Conservation (phyloP, 2,329 filamentous ascomycete genomes). For the Ceratocystis colombiana region DNA sequence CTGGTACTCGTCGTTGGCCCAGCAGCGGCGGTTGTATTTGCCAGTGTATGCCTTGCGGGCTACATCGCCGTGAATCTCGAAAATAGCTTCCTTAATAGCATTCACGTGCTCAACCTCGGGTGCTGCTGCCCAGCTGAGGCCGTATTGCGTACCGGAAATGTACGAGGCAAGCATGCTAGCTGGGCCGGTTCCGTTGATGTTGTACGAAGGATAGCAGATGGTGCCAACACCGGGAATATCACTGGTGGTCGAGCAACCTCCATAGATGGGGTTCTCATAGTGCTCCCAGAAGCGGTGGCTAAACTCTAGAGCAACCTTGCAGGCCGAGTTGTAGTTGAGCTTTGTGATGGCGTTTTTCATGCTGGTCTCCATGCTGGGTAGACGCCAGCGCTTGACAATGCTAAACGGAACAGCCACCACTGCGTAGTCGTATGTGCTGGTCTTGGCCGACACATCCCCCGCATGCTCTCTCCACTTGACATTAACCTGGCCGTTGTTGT, state of each 20-base stretch:
- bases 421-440: conserved; percentile 53
- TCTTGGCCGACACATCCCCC: conserved; percentile 35
- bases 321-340: conserved; percentile 38
- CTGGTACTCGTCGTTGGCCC: conserved; percentile 52
- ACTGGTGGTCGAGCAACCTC: conserved; percentile 45
- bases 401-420: conserved; percentile 56
- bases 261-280: conserved; percentile 46
- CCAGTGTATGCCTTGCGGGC: conserved; percentile 47
- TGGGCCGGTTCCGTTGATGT: conserved; percentile 53
- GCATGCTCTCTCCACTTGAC: conserved; percentile 46
- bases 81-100: conserved; percentile 54
- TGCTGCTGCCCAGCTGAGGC: conserved; percentile 37
- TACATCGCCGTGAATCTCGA: conserved; percentile 50
- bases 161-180: conserved; percentile 55
- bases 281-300: conserved; percentile 52
- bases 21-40: conserved; percentile 54
- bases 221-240: conserved; percentile 52
- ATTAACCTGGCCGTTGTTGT: conserved; percentile 45
- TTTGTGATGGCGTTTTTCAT: conserved; percentile 41
- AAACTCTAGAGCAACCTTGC: conserved; percentile 58
- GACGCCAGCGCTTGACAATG: conserved; percentile 51
- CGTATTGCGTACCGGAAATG: conserved; percentile 36
- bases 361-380: conserved; percentile 39
- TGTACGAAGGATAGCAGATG: conserved; percentile 58
- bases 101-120: conserved; percentile 52